Evolutionary conservation across 257 asterid species (phyloP).

Genomic region (Lycium barbarum): DNA sequence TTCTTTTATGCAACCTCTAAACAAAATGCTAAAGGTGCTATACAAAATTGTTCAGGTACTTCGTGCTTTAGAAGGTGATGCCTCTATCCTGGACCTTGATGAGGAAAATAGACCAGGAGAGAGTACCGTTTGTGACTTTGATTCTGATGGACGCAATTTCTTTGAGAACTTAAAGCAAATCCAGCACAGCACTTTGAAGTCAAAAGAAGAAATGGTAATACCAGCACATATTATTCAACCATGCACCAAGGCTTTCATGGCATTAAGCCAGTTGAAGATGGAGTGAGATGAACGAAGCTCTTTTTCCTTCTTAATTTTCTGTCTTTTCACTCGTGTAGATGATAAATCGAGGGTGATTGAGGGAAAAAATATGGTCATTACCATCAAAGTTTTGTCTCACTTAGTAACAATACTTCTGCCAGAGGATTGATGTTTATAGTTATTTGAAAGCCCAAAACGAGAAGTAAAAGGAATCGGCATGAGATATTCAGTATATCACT

Average conservation of each 20-base stretch:
- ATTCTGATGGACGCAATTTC: not conserved
- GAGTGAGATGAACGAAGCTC: not conserved
- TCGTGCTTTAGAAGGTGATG: slow-evolving; percentile 40
- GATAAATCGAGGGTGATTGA: not conserved
- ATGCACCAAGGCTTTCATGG: not conserved
- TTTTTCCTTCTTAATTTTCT: not conserved
- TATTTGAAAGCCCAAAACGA: not conserved
- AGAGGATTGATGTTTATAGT: not conserved
- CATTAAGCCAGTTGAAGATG: not conserved
- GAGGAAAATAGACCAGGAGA: slow-evolving; percentile 38
- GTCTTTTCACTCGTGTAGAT: slow-evolving; percentile 1
- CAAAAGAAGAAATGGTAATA: slow-evolving; percentile 29
- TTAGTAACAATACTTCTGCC: not conserved
- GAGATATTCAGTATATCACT: not conserved
- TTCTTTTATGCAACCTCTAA: not conserved
- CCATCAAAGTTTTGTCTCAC: not conserved
- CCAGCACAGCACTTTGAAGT: not conserved
- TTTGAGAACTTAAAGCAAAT: not conserved
- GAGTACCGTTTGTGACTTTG: slow-evolving; percentile 25
- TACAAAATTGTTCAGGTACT: slow-evolving; percentile 28
- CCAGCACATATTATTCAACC: not conserved
- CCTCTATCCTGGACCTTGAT: slow-evolving; percentile 19
- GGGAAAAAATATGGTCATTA: not conserved
- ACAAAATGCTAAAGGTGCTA: not conserved
- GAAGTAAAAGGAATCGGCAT: not conserved